These are phyloP conservation scores for Coniferiporia sulphurascens DNA, from an alignment of 1,284 basidiomycete species.

Conservation along the genomic window DNA sequence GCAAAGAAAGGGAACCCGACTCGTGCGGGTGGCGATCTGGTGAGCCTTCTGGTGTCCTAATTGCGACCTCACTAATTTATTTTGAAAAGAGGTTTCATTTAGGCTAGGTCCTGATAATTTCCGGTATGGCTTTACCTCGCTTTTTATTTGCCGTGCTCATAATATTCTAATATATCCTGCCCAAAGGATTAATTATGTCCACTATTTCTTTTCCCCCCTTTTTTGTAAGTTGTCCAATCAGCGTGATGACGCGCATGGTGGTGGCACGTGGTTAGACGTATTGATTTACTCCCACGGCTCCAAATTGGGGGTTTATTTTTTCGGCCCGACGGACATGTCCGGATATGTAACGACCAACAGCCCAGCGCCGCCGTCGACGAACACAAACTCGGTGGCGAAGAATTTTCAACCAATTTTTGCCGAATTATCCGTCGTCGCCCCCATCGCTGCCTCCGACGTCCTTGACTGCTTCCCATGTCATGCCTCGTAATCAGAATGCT, in stretches of 20 bases:
- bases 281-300: neutral
- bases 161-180: too few species aligned
- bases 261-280: slow-evolving; percentile 5
- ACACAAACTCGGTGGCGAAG: slow-evolving; percentile 17
- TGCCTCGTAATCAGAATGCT: slow-evolving; percentile 73
- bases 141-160: too few species aligned
- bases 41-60: too few species aligned
- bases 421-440: slow-evolving; percentile 4
- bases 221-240: neutral
- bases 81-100: too few species aligned
- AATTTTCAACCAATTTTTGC: slow-evolving; percentile 12
- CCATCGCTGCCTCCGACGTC: slow-evolving; percentile 1
- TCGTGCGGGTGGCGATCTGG: too few species aligned
- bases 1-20: too few species aligned
- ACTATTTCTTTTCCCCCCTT: neutral
- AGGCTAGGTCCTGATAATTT: too few species aligned
- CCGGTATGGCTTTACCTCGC: too few species aligned
- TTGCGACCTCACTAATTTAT: too few species aligned
- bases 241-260: neutral
- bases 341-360: slow-evolving; percentile 5
- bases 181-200: neutral
- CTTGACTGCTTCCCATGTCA: slow-evolving; percentile 48
- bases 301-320: slow-evolving; percentile 4
- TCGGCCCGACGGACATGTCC: slow-evolving; percentile 8
- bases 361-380: slow-evolving; percentile 16